A percentile compares a stretch with the other conserved stretches of the same genome.
Evolutionary conservation across 1,284 basidiomycete species (phyloP).

Genomic region (Cerioporus squamosus): DNA sequence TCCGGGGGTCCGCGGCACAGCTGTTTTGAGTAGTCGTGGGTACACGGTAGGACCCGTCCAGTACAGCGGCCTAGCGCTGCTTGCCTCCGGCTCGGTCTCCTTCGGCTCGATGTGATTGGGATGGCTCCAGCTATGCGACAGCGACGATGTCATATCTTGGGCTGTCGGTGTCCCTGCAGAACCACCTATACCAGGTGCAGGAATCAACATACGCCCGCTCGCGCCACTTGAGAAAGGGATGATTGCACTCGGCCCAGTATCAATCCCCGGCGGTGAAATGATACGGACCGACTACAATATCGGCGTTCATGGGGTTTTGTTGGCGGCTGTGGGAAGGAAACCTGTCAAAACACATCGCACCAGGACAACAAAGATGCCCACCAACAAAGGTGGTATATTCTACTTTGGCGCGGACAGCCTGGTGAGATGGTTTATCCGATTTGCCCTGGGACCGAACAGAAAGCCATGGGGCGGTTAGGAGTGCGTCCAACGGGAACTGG

Average conservation of each 20-base stretch:
- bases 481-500: slow-evolving; percentile 7
- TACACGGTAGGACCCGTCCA: neutral
- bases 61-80: neutral
- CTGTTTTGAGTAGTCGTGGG: neutral
- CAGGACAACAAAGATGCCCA: slow-evolving; percentile 1
- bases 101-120: neutral
- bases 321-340: slow-evolving; percentile 9
- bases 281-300: neutral
- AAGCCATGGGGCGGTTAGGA: slow-evolving; percentile 2
- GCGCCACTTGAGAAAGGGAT: neutral
- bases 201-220: neutral
- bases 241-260: neutral
- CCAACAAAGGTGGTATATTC: slow-evolving; percentile 14
- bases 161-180: too few species aligned
- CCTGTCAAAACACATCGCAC: slow-evolving; percentile 7
- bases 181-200: neutral
- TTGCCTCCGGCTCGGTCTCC: neutral
- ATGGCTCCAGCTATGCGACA: too few species aligned
- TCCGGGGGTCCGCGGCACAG: neutral
- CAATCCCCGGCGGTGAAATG: neutral
- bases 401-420: slow-evolving; percentile 1
- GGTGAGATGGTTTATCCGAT: slow-evolving; percentile 16
- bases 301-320: neutral
- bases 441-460: slow-evolving; percentile 8
- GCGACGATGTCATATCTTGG: too few species aligned